These are phyloP conservation scores for Fusarium beomiforme DNA, from an alignment of 2,329 filamentous ascomycete genomes.

Conservation along the genomic window DNA sequence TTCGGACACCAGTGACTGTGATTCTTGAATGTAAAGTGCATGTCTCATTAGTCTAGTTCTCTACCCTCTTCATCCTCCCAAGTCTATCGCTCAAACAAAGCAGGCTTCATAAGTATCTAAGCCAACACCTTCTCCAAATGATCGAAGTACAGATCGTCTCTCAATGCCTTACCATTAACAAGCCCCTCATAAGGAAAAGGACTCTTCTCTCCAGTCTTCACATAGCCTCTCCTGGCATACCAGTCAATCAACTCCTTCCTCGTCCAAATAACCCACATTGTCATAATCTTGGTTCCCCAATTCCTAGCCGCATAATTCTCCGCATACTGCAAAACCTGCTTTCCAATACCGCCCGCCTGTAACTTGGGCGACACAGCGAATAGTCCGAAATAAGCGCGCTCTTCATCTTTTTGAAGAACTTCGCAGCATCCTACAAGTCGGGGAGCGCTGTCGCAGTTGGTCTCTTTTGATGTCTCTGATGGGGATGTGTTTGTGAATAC, in stretches of 20 bases:
- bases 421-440: constrained; percentile 57
- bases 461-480: constrained; percentile 11
- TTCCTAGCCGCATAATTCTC: constrained; percentile 50
- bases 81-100: neutral
- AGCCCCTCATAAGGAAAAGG: constrained; percentile 56
- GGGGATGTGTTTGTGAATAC: constrained; percentile 34
- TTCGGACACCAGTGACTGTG: neutral
- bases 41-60: neutral
- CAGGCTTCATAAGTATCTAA: no score
- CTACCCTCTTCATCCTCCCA: neutral
- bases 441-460: constrained; percentile 27
- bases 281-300: constrained; percentile 50
- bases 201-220: constrained; percentile 49
- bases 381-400: constrained; percentile 56
- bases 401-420: constrained; percentile 44
- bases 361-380: constrained; percentile 57
- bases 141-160: constrained; percentile 56
- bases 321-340: constrained; percentile 52
- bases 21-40: neutral
- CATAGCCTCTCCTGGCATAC: constrained; percentile 57
- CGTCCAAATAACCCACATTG: constrained; percentile 57
- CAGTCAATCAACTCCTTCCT: constrained; percentile 57
- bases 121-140: constrained; percentile 53
- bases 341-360: constrained; percentile 57
- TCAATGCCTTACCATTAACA: constrained; percentile 49